phyloP scores from a whole-genome alignment of 2,329 filamentous ascomycete species.

The Venturia pyrina region DNA sequence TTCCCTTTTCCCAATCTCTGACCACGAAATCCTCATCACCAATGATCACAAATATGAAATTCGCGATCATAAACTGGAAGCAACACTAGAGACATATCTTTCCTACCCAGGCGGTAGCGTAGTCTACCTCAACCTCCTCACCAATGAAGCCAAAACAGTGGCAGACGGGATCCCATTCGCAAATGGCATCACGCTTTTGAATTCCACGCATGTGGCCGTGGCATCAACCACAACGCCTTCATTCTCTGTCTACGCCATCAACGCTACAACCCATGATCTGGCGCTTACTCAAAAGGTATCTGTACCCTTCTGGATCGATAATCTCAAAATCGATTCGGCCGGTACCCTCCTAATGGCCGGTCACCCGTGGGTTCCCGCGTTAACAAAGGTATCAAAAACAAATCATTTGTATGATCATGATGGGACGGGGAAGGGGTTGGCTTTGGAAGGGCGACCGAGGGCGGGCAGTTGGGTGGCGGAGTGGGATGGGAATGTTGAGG shows the following conservation, averaged over 20 bases:
- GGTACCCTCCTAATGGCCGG: conserved; percentile 33
- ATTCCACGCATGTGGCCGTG: conserved; percentile 28
- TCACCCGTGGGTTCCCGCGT: conserved; percentile 27
- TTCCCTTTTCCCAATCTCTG: conserved; percentile 25
- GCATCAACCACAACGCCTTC: conserved; percentile 26
- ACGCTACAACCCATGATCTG: conserved; percentile 15
- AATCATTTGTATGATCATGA: conserved; percentile 16
- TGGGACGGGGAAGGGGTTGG: background rate
- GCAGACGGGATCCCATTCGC: conserved; percentile 28
- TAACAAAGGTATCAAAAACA: conserved; percentile 19
- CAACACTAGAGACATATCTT: conserved; percentile 30
- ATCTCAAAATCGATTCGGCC: conserved; percentile 27
- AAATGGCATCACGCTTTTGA: conserved; percentile 31
- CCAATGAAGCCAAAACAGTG: conserved; percentile 17
- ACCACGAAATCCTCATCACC: conserved; percentile 27
- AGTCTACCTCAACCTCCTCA: conserved; percentile 23
- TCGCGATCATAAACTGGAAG: conserved; percentile 19
- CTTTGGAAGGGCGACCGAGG: conserved; percentile 16
- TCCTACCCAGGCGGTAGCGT: conserved; percentile 28
- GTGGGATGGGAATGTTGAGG: conserved; percentile 27
- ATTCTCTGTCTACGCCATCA: conserved; percentile 26
- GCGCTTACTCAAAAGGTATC: conserved; percentile 15
- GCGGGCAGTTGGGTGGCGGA: conserved; percentile 29
- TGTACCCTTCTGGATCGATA: conserved; percentile 29
- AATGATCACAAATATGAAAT: conserved; percentile 33